Conservation (phyloP, 176 grass and related monocot species). For the Neostapfia colusana region DNA sequence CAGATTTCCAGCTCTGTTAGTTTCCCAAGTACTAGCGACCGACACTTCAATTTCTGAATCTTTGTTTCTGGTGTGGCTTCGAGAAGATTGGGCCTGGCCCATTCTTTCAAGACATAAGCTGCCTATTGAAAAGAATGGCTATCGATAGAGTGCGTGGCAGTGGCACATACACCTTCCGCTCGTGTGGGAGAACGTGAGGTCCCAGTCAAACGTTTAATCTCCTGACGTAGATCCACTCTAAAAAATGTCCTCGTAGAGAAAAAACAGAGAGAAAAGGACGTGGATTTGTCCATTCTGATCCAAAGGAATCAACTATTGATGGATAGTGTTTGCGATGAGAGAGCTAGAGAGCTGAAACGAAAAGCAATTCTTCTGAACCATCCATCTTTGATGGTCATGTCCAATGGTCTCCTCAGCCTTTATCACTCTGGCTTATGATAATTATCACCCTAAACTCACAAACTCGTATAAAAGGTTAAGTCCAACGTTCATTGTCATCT, state of each 20-base stretch:
- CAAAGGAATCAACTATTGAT: constrained; percentile 15
- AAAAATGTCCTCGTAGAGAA: background rate
- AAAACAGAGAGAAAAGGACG: background rate
- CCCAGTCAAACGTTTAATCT: background rate
- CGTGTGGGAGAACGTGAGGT: background rate
- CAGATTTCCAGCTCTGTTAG: background rate
- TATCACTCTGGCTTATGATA: too few species aligned
- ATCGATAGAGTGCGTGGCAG: background rate
- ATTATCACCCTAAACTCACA: too few species aligned
- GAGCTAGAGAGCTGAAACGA: background rate
- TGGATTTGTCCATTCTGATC: background rate
- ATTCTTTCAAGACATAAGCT: background rate
- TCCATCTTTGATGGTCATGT: background rate
- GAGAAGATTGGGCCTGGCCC: background rate
- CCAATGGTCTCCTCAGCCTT: background rate
- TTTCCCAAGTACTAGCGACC: background rate
- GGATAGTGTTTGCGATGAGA: background rate
- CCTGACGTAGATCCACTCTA: background rate
- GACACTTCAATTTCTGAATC: background rate
- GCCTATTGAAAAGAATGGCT: background rate
- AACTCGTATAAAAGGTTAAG: too few species aligned
- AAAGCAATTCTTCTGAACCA: background rate
- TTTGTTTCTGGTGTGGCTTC: background rate
- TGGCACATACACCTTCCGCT: background rate
- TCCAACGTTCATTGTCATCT: too few species aligned